Evolutionary conservation across 345 rosid species (phyloP).

Genomic region (Raphanus sativus): DNA sequence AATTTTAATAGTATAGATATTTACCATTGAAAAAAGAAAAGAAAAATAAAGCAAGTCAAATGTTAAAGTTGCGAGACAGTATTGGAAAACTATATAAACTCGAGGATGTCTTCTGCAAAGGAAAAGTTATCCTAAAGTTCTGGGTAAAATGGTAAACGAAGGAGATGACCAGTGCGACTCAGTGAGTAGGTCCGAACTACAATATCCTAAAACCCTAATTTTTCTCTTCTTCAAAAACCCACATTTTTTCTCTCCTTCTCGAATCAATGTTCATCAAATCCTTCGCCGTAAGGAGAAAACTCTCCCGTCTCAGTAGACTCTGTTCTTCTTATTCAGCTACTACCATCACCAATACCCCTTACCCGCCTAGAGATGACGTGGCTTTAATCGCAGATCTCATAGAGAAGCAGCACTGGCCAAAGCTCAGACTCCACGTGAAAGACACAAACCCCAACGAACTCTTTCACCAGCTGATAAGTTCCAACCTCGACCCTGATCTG

Average conservation of each 20-base stretch:
- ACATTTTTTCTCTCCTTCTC: slow-evolving; percentile 7
- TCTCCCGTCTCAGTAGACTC: neutral
- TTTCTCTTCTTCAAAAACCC: neutral
- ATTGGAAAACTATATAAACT: too few species aligned
- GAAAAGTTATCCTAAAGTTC: neutral
- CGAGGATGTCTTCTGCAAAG: too few species aligned
- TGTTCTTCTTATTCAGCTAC: slow-evolving; percentile 11
- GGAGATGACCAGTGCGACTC: neutral
- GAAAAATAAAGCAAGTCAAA: too few species aligned
- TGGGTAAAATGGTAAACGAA: neutral
- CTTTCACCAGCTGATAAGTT: slow-evolving; percentile 50
- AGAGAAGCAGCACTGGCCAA: slow-evolving; percentile 64
- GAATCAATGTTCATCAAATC: slow-evolving; percentile 22
- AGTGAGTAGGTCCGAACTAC: neutral
- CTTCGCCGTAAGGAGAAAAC: neutral
- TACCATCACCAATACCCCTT: neutral
- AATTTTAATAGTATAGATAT: too few species aligned
- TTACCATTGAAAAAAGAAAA: too few species aligned
- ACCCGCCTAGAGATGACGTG: slow-evolving; percentile 8
- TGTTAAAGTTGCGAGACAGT: too few species aligned
- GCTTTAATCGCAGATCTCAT: slow-evolving; percentile 44
- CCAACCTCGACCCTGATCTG: slow-evolving; percentile 55
- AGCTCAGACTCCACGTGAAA: slow-evolving; percentile 43
- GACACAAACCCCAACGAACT: slow-evolving; percentile 40
- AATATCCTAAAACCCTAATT: neutral